Evolutionary conservation across 2,329 filamentous ascomycete species (phyloP), one percentile per base, ranked within the genome.

Genomic region (Raffaelea albimanens): DNA sequence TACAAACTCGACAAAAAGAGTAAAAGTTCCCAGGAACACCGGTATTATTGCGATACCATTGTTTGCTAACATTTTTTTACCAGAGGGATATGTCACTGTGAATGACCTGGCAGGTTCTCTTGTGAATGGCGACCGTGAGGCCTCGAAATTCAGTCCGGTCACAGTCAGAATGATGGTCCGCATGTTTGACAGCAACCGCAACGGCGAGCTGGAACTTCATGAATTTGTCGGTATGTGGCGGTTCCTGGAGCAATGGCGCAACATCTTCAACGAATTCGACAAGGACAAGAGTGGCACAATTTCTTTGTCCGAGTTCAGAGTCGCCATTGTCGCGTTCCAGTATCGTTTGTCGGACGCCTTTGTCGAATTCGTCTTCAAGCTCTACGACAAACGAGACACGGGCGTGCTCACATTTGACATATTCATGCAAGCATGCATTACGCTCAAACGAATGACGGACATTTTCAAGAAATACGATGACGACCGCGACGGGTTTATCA

Each of bases 151-250:
- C 64, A 90, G 98, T 66, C 76, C 82, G 4, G 86, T 95, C 58
- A 98, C 93, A 1, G 90, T 97, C 55, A 85, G 85, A 60, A 95
- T 97, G 87, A 96, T 98, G 90, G 96, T 98, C 56, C 85, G 90
- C 61, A 97, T 98, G 93, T 98, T 98, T 68, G 91, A 97, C 68
- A 87, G 85, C 50, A 87, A 96, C 67, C 84, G 87, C 57, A 85
- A 79, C 52, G 89, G 90, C 45, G 86, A 85, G 14, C 94, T 98
- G 63, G 89, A 85, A 52, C 97, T 95, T 64, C 83, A 93, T 55
- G 93, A 97, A 67, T 98, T 98, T 66, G 94, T 90, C 62, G 91
- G 88, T 18, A 74, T 98, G 20, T 98, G 93, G 93, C 87, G 86
- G 18, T 98, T 97, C 67, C 76, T 98, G 36, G 87, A 88, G 33